Evolutionary conservation across 2,329 filamentous ascomycete genomes (phyloP).

Genomic region (Claviceps paspali): DNA sequence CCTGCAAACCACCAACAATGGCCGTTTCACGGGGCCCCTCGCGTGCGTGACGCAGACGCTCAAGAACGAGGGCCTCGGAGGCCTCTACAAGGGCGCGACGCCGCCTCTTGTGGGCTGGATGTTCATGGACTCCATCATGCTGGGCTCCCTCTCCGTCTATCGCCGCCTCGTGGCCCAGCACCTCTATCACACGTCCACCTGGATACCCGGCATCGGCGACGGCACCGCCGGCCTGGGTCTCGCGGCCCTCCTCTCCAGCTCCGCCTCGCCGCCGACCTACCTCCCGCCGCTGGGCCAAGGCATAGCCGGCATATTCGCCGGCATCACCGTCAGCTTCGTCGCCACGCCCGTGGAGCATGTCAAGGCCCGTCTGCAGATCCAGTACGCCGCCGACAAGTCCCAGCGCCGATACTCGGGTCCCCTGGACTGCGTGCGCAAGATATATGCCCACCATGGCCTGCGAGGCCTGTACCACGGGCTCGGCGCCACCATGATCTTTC

Average conservation of each 20-base stretch:
- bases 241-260: constrained; percentile 1
- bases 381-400: constrained; percentile 69
- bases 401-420: constrained; percentile 74
- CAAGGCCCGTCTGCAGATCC: constrained; percentile 85
- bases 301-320: constrained; percentile 73
- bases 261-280: constrained; percentile 17
- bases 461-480: constrained; percentile 76
- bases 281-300: constrained; percentile 72
- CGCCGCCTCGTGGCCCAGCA: constrained; percentile 68
- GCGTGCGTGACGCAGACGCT: constrained; percentile 77
- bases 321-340: constrained; percentile 80
- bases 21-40: constrained; percentile 72
- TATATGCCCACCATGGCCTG: constrained; percentile 57
- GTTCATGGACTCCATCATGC: constrained; percentile 89
- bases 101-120: constrained; percentile 94
- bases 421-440: constrained; percentile 64
- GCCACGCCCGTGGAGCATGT: constrained; percentile 90
- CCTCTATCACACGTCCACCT: constrained; percentile 45
- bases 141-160: constrained; percentile 83
- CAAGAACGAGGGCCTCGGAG: constrained; percentile 67
- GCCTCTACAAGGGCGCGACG: constrained; percentile 87
- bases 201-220: constrained; percentile 14
- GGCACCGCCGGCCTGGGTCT: constrained; percentile 8
- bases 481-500: constrained; percentile 70
- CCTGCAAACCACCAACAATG: constrained; percentile 65